Evolutionary conservation across 176 grass and related monocot species (phyloP).

Genomic region (Thinopyrum elongatum): DNA sequence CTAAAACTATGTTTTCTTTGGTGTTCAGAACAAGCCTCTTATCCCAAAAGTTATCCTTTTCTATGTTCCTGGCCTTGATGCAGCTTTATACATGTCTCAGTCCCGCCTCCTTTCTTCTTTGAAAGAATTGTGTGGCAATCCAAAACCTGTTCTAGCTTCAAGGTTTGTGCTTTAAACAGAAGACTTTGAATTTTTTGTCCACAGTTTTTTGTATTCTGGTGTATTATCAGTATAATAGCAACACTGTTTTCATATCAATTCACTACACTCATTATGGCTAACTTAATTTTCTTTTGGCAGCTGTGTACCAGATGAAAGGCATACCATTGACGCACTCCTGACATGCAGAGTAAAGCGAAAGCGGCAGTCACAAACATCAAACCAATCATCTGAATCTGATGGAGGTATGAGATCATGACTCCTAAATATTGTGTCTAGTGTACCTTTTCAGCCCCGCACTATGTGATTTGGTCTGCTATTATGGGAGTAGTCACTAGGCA

Average conservation of each 20-base stretch:
- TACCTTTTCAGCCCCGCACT: not conserved
- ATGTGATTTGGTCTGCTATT: constrained; percentile 17
- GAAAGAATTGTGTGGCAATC: constrained; percentile 76
- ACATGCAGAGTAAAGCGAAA: constrained; percentile 91
- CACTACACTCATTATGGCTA: not conserved
- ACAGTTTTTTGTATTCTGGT: not conserved
- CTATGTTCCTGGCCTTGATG: constrained; percentile 93
- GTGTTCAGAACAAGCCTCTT: constrained; percentile 90
- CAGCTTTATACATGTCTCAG: constrained; percentile 80
- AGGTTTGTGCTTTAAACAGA: constrained; percentile 55
- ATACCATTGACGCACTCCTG: constrained; percentile 89
- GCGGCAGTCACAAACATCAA: constrained; percentile 36
- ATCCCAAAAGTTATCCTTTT: constrained; percentile 82
- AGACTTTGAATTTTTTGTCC: not conserved
- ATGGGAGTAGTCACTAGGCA: not conserved
- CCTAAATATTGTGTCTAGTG: not conserved
- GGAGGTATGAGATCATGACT: constrained; percentile 38
- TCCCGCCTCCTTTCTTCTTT: constrained; percentile 60
- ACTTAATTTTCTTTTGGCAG: constrained; percentile 43
- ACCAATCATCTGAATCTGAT: constrained; percentile 31
- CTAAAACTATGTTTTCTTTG: constrained; percentile 16
- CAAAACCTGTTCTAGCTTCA: constrained; percentile 90
- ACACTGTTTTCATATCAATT: not conserved
- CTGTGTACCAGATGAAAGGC: constrained; percentile 77
- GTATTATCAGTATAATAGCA: not conserved